A percentile compares a stretch with the other conserved stretches of the same genome.
phyloP scores from a whole-genome alignment of 495 filamentous ascomycete species.

The Neurospora sp. region DNA sequence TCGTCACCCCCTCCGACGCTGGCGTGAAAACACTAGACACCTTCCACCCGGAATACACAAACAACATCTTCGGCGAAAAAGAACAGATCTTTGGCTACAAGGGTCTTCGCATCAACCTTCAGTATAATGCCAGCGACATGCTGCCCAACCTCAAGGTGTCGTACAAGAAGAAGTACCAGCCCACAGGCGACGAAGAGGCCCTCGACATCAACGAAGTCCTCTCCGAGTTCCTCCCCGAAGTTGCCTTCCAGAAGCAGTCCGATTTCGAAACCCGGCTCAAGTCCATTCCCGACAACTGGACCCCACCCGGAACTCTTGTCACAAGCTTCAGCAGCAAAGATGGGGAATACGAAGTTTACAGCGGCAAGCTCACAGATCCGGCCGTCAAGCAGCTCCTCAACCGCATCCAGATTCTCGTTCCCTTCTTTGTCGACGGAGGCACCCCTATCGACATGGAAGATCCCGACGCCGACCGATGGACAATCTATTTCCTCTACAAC shows the following conservation, averaged over 20 bases:
- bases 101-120: slow-evolving; percentile 60
- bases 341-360: slow-evolving; percentile 42
- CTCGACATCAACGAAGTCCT: slow-evolving; percentile 56
- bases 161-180: slow-evolving; percentile 62
- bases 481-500: slow-evolving; percentile 72
- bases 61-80: slow-evolving; percentile 82
- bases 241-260: slow-evolving; percentile 48
- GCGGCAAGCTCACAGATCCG: slow-evolving; percentile 38
- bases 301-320: slow-evolving; percentile 40
- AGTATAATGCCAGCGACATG: slow-evolving; percentile 73
- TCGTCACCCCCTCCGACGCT: slow-evolving; percentile 48
- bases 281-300: slow-evolving; percentile 45
- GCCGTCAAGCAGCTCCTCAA: slow-evolving; percentile 54
- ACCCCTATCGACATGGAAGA: slow-evolving; percentile 61
- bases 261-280: slow-evolving; percentile 52
- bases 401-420: slow-evolving; percentile 73
- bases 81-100: slow-evolving; percentile 89
- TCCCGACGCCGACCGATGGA: slow-evolving; percentile 72
- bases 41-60: slow-evolving; percentile 83
- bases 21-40: slow-evolving; percentile 47
- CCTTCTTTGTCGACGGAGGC: slow-evolving; percentile 87
- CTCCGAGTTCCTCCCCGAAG: slow-evolving; percentile 56
- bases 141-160: slow-evolving; percentile 61
- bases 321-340: slow-evolving; percentile 26
- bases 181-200: slow-evolving; percentile 59